phyloP scores from a whole-genome alignment of 345 rosid species.

The Heritiera fomes region DNA sequence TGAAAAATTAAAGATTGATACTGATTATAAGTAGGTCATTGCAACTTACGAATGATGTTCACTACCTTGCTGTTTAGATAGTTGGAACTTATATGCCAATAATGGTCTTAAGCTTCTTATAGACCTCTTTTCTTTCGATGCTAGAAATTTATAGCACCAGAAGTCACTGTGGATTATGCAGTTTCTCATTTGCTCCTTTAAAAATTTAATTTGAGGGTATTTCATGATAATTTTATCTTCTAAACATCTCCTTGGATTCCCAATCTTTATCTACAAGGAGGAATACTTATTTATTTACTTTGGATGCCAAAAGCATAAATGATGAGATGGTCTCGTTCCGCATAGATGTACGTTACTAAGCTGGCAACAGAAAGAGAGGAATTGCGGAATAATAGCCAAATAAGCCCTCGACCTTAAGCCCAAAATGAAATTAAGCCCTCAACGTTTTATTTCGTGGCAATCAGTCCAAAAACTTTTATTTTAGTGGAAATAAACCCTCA shows the following conservation, averaged over 20 bases:
- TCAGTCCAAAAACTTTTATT: too few relatives aligned
- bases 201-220: not conserved
- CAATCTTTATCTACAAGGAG: not conserved
- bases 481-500: too few relatives aligned
- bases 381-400: too few relatives aligned
- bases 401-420: too few relatives aligned
- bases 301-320: not conserved
- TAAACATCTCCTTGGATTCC: not conserved
- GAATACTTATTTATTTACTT: not conserved
- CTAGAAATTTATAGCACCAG: not conserved
- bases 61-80: not conserved
- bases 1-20: not conserved
- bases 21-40: not conserved
- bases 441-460: too few relatives aligned
- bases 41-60: not conserved
- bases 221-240: not conserved
- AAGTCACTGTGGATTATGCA: not conserved
- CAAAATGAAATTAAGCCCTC: too few relatives aligned
- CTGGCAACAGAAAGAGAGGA: not conserved
- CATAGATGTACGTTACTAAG: not conserved
- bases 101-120: not conserved
- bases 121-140: not conserved
- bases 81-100: not conserved
- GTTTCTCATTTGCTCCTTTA: not conserved
- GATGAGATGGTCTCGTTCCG: not conserved